These are phyloP conservation scores for Persicaria tinctoria DNA, from an alignment of 148 eudicot species.

Conservation along the genomic window DNA sequence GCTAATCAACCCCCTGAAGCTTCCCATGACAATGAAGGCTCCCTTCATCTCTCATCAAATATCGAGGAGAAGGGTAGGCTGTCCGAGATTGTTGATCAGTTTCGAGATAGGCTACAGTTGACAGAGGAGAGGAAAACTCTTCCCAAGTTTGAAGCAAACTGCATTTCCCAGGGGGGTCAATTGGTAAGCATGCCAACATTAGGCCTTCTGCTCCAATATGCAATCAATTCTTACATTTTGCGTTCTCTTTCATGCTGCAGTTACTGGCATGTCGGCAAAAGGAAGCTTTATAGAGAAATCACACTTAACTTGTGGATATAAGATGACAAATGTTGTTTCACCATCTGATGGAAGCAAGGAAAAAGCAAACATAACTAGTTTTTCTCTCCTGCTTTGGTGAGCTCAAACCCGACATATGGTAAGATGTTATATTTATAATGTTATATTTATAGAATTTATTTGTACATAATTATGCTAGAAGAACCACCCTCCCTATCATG, in stretches of 20 bases:
- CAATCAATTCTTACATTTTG: background rate
- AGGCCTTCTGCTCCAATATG: background rate
- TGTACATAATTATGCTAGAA: conserved; percentile 12
- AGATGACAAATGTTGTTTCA: background rate
- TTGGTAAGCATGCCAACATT: conserved; percentile 8
- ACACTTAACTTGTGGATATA: background rate
- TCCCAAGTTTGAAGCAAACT: conserved; percentile 9
- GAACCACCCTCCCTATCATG: background rate
- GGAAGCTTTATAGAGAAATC: conserved; percentile 5
- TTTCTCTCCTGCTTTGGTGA: background rate
- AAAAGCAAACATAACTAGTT: background rate
- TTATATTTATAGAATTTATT: conserved; percentile 7
- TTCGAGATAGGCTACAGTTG: conserved; percentile 1
- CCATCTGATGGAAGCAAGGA: background rate
- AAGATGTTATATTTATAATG: background rate
- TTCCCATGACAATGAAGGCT: conserved; percentile 9
- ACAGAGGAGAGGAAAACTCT: background rate
- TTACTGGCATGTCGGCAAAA: conserved; percentile 34
- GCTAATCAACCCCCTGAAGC: conserved; percentile 28
- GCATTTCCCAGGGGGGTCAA: conserved; percentile 12
- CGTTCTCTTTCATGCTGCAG: conserved; percentile 18
- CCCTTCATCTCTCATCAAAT: background rate
- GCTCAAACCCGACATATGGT: conserved; percentile 7
- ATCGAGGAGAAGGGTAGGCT: background rate
- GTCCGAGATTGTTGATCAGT: background rate